These are phyloP conservation scores for Phytophthora cryptogea DNA, from an alignment of 352 stramenopile species.

Conservation along the genomic window DNA sequence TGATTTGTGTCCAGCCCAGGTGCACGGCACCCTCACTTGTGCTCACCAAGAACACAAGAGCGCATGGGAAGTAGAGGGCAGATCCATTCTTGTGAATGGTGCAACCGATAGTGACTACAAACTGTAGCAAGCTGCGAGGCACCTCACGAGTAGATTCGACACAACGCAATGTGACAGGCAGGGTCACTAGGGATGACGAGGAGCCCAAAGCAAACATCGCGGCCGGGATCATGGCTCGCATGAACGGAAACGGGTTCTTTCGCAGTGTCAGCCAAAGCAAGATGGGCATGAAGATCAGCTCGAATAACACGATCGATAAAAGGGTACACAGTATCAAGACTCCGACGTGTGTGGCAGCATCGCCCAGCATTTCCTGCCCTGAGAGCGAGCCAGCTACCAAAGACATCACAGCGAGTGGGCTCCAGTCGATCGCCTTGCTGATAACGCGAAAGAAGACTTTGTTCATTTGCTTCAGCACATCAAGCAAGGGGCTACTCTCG, in stretches of 20 bases:
- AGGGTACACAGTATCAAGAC: conserved; percentile 63
- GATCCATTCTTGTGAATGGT: conserved; percentile 82
- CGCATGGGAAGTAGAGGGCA: conserved; percentile 72
- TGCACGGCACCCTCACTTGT: conserved; percentile 44
- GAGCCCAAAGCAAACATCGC: conserved; percentile 71
- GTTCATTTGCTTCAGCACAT: conserved; percentile 71
- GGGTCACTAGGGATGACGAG: conserved; percentile 65
- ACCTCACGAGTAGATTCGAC: conserved; percentile 66
- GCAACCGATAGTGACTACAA: conserved; percentile 74
- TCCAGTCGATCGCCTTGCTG: conserved; percentile 65
- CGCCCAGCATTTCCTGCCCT: conserved; percentile 44
- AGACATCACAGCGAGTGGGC: conserved; percentile 66
- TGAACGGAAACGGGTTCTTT: conserved; percentile 63
- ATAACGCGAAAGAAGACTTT: conserved; percentile 76
- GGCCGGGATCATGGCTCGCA: conserved; percentile 64
- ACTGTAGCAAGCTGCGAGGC: conserved; percentile 56
- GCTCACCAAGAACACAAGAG: conserved; percentile 68
- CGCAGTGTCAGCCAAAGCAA: conserved; percentile 49
- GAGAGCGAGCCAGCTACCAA: conserved; percentile 70
- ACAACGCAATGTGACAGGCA: conserved; percentile 71
- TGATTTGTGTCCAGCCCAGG: conserved; percentile 50
- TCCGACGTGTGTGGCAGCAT: conserved; percentile 54
- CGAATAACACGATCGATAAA: conserved; percentile 48
- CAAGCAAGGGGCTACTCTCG: conserved; percentile 61
- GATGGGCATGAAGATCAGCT: conserved; percentile 60